Evolutionary conservation across 192 early-diverging fungal genomes (phyloP).

Genomic region (Blastocladiella britannica): DNA sequence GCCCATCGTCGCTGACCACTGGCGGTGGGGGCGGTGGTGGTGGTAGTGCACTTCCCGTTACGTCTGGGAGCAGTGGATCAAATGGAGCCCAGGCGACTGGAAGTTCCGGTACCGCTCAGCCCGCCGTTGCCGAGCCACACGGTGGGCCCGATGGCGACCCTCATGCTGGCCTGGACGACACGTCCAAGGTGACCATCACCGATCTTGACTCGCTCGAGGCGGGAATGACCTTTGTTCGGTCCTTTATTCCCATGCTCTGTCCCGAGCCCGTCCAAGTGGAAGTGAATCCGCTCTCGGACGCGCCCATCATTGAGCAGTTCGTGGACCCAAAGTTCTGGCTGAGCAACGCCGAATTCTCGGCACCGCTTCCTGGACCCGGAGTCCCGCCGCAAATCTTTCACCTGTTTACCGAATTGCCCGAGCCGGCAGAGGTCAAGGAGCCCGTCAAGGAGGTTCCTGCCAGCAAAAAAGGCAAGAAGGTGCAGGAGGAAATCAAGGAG

Average conservation of each 20-base stretch:
- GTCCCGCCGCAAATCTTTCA: not conserved
- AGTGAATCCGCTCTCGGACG: not conserved
- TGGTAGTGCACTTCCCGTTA: too few species aligned
- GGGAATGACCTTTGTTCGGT: not conserved
- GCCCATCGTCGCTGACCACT: not conserved
- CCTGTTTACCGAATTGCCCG: not conserved
- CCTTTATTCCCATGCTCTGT: not conserved
- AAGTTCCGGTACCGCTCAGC: too few species aligned
- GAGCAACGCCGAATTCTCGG: too few species aligned
- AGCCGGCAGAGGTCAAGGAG: not conserved
- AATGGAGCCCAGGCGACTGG: too few species aligned
- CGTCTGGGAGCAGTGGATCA: too few species aligned
- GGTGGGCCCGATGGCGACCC: not conserved
- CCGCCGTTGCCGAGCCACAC: too few species aligned
- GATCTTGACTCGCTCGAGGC: not conserved
- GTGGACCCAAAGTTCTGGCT: not conserved
- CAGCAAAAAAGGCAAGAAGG: conserved; percentile 7
- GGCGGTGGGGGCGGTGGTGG: not conserved
- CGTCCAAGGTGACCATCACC: not conserved
- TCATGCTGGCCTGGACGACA: not conserved
- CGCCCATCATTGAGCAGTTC: not conserved
- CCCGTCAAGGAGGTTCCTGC: conserved; percentile 2
- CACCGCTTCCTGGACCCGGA: too few species aligned
- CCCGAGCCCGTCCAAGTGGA: not conserved
- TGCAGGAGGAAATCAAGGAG: conserved; percentile 11